phyloP scores from a whole-genome alignment of 257 asterid genomes.

The Nicotiana benthamiana region DNA sequence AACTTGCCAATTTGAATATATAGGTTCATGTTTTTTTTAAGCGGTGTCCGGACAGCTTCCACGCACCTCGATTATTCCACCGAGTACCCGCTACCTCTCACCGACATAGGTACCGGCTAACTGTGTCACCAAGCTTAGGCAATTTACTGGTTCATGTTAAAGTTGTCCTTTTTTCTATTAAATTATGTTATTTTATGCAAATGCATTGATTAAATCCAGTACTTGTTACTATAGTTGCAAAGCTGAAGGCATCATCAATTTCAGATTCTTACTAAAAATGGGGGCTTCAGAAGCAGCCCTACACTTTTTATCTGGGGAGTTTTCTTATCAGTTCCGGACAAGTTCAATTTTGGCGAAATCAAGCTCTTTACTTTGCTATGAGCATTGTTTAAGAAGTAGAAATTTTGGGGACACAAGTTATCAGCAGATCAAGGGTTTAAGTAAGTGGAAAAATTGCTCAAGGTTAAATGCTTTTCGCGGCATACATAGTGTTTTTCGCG shows the following conservation, averaged over 20 bases:
- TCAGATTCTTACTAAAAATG: constrained; percentile 25
- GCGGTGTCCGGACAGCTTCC: too few species aligned
- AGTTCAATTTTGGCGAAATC: constrained; percentile 19
- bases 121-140: too few species aligned
- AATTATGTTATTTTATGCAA: constrained; percentile 8
- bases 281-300: constrained; percentile 40
- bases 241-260: constrained; percentile 9
- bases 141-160: background rate
- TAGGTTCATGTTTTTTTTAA: background rate
- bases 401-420: constrained; percentile 9
- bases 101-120: too few species aligned
- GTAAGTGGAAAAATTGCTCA: background rate
- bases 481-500: constrained; percentile 2
- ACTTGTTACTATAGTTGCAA: background rate
- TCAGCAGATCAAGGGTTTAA: constrained; percentile 15
- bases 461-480: constrained; percentile 15
- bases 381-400: constrained; percentile 12
- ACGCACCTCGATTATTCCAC: too few species aligned
- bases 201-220: constrained; percentile 2
- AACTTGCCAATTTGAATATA: background rate
- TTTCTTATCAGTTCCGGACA: constrained; percentile 22
- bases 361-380: constrained; percentile 28
- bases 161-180: background rate
- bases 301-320: constrained; percentile 28
- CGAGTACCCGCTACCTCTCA: too few species aligned